A percentile compares a stretch with the other conserved stretches of the same genome.
Evolutionary conservation across 192 early-diverging fungal genomes (phyloP).

Genomic region (Backusella sp.): DNA sequence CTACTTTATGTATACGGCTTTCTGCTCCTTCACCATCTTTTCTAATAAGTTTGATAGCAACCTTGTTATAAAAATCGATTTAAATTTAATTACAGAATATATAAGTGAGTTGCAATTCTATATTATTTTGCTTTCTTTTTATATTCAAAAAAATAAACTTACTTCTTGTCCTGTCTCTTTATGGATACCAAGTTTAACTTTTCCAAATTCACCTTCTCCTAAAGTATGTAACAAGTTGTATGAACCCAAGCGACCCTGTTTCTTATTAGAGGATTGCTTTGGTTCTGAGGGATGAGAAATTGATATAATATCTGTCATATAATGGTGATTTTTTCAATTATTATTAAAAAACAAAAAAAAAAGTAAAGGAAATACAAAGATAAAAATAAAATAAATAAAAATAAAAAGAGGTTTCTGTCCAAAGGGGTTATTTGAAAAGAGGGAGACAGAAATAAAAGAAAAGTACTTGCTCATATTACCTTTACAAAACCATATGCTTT

Average conservation of each 20-base stretch:
- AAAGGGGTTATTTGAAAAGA: neutral
- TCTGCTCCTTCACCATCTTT: constrained; percentile 82
- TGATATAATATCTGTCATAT: neutral
- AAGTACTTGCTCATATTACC: neutral
- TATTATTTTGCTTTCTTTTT: neutral
- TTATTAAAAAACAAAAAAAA: constrained; percentile 6
- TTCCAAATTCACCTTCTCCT: constrained; percentile 89
- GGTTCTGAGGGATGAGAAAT: neutral
- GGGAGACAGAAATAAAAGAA: neutral
- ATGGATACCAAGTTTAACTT: constrained; percentile 84
- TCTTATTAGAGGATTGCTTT: neutral
- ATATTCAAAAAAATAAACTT: constrained; percentile 5
- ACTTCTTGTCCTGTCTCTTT: constrained; percentile 44
- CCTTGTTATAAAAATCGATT: constrained; percentile 39
- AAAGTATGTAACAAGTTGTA: constrained; percentile 86
- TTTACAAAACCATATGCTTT: neutral
- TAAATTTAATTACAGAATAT: neutral
- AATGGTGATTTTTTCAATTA: neutral
- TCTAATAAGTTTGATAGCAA: constrained; percentile 95
- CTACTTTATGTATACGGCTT: constrained; percentile 80
- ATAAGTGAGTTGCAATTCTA: neutral
- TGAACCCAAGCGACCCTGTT: constrained; percentile 52
- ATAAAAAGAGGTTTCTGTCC: neutral
- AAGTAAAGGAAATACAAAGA: neutral
- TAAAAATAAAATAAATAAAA: constrained; percentile 1